Evolutionary conservation across 2,329 filamentous ascomycete species (phyloP).

Genomic region (Fusarium ramigenum): DNA sequence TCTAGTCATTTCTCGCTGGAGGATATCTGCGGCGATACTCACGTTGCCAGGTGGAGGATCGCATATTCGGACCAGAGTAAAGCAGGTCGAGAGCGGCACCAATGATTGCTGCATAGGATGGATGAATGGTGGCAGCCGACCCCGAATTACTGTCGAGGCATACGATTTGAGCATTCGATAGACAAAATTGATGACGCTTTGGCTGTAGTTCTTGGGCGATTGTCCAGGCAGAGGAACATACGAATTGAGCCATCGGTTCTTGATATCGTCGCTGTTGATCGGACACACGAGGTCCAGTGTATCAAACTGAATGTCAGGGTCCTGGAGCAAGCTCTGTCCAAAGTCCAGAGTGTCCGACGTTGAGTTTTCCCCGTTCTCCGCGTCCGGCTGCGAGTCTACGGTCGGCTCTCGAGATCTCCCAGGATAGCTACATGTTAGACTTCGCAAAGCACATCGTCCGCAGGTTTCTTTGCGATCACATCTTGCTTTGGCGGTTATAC

Average conservation of each 20-base stretch:
- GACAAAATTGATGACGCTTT: slow-evolving; percentile 51
- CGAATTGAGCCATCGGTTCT: slow-evolving; percentile 59
- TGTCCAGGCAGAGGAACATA: slow-evolving; percentile 58
- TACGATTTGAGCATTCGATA: slow-evolving; percentile 57
- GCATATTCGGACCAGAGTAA: slow-evolving; percentile 54
- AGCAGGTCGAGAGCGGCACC: slow-evolving; percentile 51
- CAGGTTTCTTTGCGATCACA: slow-evolving; percentile 52
- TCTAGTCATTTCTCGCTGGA: slow-evolving; percentile 55
- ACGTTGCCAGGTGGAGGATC: slow-evolving; percentile 46
- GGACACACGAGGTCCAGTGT: slow-evolving; percentile 53
- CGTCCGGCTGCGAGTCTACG: neutral
- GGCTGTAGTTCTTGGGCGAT: slow-evolving; percentile 53
- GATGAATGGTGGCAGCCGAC: slow-evolving; percentile 55
- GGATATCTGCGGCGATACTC: slow-evolving; percentile 45
- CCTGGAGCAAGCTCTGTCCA: neutral
- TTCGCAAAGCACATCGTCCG: slow-evolving; percentile 45
- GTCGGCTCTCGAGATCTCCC: neutral
- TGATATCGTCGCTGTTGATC: slow-evolving; percentile 58
- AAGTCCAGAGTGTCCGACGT: neutral
- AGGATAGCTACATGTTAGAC: slow-evolving; percentile 46
- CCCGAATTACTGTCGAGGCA: slow-evolving; percentile 48
- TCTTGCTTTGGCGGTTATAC: slow-evolving; percentile 51
- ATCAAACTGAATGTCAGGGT: slow-evolving; percentile 45
- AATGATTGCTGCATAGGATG: slow-evolving; percentile 50
- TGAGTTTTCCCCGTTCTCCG: neutral